Evolutionary conservation across 805 yeast genomes (phyloP).

Genomic region (Wickerhamiella hasegawae): DNA sequence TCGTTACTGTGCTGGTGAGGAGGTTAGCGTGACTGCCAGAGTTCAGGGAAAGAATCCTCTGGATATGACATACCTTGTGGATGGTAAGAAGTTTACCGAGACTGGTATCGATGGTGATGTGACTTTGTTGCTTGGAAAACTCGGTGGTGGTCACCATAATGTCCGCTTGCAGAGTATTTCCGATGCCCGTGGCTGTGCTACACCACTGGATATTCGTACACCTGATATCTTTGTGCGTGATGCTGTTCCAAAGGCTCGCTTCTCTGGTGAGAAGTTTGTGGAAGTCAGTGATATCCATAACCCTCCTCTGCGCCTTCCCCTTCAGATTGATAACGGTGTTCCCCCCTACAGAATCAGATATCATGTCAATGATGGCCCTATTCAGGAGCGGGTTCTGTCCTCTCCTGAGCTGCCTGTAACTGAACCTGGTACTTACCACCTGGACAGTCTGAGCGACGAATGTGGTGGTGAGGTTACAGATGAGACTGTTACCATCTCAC

Average conservation of each 20-base stretch:
- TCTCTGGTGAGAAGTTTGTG: conserved; percentile 25
- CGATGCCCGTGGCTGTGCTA: conserved; percentile 69
- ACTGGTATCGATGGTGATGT: conserved; percentile 32
- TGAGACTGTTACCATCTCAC: conserved; percentile 26
- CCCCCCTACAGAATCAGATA: conserved; percentile 31
- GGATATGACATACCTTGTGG: conserved; percentile 47
- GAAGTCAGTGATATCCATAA: conserved; percentile 32
- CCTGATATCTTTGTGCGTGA: conserved; percentile 51
- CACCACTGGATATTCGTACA: conserved; percentile 49
- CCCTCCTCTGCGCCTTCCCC: conserved; percentile 39
- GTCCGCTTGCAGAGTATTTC: conserved; percentile 46
- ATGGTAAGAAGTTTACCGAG: conserved; percentile 6
- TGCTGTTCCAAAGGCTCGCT: conserved; percentile 46
- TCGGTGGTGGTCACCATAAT: conserved; percentile 54
- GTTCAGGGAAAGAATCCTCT: conserved; percentile 76
- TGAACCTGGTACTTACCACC: conserved; percentile 33
- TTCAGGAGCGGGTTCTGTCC: neutral
- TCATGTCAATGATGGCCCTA: conserved; percentile 3
- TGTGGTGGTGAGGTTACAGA: conserved; percentile 33
- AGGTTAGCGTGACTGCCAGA: conserved; percentile 33
- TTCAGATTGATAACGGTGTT: conserved; percentile 30
- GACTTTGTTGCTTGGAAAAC: conserved; percentile 20
- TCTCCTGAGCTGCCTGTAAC: conserved; percentile 20
- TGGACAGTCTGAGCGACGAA: conserved; percentile 32
- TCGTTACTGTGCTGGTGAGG: conserved; percentile 33